Conservation (phyloP, 2,329 filamentous ascomycete genomes). For the Aspergillus eucalypticola region DNA sequence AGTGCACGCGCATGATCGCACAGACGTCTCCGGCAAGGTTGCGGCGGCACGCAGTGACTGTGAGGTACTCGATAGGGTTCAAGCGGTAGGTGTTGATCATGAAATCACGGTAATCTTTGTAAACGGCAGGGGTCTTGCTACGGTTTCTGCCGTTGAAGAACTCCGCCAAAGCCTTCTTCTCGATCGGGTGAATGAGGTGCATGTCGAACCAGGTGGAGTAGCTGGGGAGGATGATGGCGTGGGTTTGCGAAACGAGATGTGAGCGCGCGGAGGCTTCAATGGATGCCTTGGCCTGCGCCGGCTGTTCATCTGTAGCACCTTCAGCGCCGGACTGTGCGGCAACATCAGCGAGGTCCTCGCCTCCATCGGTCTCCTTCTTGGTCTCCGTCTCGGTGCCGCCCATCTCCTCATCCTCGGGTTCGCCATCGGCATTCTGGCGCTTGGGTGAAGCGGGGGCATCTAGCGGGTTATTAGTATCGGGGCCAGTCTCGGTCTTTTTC, state of each 20-base stretch:
- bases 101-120: slow-evolving; percentile 98
- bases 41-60: slow-evolving; percentile 90
- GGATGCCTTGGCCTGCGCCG: slow-evolving; percentile 72
- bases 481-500: slow-evolving; percentile 30
- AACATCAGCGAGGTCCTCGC: slow-evolving; percentile 49
- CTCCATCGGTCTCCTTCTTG: slow-evolving; percentile 48
- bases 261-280: slow-evolving; percentile 85
- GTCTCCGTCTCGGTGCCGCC: slow-evolving; percentile 58
- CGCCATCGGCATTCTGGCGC: slow-evolving; percentile 57
- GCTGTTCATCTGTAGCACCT: slow-evolving; percentile 54
- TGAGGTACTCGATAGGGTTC: slow-evolving; percentile 94
- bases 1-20: slow-evolving; percentile 97
- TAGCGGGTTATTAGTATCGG: slow-evolving; percentile 63
- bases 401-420: slow-evolving; percentile 76
- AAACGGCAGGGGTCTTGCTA: slow-evolving; percentile 95
- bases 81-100: slow-evolving; percentile 99
- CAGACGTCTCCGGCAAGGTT: slow-evolving; percentile 97
- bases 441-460: slow-evolving; percentile 68
- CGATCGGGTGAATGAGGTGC: slow-evolving; percentile 85
- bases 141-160: slow-evolving; percentile 99
- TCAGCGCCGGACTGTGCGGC: slow-evolving; percentile 48
- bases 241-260: slow-evolving; percentile 89
- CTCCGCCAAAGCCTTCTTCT: slow-evolving; percentile 91
- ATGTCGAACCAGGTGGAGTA: slow-evolving; percentile 99
- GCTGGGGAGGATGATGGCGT: slow-evolving; percentile 93